A percentile compares a stretch with the other conserved stretches of the same genome.
These are phyloP conservation scores for Oxytropis ochrocephala DNA, from an alignment of 306 rosid genomes.

Conservation along the genomic window DNA sequence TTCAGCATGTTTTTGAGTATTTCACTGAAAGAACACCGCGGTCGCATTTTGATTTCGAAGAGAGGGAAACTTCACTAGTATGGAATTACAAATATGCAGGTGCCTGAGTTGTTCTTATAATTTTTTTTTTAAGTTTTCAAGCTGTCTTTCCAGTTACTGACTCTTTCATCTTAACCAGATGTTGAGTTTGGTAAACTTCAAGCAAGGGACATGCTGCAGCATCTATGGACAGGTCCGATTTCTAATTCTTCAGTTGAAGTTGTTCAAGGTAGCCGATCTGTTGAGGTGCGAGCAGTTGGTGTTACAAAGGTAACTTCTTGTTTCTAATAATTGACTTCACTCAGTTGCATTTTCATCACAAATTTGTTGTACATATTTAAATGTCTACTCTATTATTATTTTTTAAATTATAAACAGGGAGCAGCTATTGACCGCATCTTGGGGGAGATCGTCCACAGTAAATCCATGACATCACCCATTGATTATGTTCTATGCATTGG, in stretches of 20 bases:
- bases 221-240: conserved; percentile 95
- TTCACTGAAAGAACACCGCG: conserved; percentile 93
- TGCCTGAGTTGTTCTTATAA: conserved; percentile 11
- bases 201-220: conserved; percentile 97
- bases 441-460: conserved; percentile 94
- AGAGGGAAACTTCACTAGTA: conserved; percentile 78
- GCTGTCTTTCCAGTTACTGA: conserved; percentile 12
- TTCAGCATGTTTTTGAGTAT: conserved; percentile 89
- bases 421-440: conserved; percentile 95
- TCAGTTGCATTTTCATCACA: neutral
- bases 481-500: conserved; percentile 88
- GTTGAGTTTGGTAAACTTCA: conserved; percentile 86
- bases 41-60: conserved; percentile 49
- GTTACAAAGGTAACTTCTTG: conserved; percentile 68
- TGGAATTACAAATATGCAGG: conserved; percentile 99
- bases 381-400: neutral
- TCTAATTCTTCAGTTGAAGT: conserved; percentile 91
- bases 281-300: conserved; percentile 94
- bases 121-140: neutral
- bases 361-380: neutral
- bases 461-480: conserved; percentile 83
- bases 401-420: conserved; percentile 45
- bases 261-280: conserved; percentile 94
- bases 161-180: conserved; percentile 35
- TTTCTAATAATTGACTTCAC: neutral